These are phyloP conservation scores for Aspergillus panamensis DNA, from an alignment of 495 filamentous ascomycete species.

Conservation along the genomic window DNA sequence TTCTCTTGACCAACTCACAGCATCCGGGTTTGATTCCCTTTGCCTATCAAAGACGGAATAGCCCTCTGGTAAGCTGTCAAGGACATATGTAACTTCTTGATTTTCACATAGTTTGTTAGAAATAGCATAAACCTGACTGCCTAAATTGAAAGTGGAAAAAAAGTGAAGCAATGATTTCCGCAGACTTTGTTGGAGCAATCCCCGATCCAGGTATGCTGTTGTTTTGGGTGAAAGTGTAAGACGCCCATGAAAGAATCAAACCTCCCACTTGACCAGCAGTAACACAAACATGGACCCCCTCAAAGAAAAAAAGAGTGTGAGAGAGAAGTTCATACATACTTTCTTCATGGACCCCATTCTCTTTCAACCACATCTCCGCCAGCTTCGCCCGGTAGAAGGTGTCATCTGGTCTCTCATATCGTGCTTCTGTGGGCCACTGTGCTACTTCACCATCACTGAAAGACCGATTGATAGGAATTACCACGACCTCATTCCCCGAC, in stretches of 20 bases:
- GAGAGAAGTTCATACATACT: constrained; percentile 28
- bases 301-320: constrained; percentile 5
- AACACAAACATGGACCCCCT: background rate
- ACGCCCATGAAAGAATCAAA: too few species aligned
- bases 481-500: constrained; percentile 24
- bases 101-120: constrained; percentile 9
- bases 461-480: constrained; percentile 29
- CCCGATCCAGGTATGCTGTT: too few species aligned
- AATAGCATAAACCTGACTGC: background rate
- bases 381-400: constrained; percentile 31
- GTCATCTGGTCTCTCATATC: constrained; percentile 22
- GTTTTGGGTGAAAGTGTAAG: too few species aligned
- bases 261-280: too few species aligned
- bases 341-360: constrained; percentile 28
- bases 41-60: constrained; percentile 49
- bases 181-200: background rate
- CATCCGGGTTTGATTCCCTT: constrained; percentile 33
- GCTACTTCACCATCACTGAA: constrained; percentile 34
- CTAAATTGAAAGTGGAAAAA: background rate
- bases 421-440: constrained; percentile 31
- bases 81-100: constrained; percentile 44
- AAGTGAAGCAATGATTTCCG: background rate
- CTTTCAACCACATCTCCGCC: constrained; percentile 38
- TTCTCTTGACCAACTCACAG: constrained; percentile 29
- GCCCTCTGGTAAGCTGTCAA: constrained; percentile 54